Evolutionary conservation across 2,329 filamentous ascomycete species (phyloP).

Genomic region (Apiospora saccharicola): DNA sequence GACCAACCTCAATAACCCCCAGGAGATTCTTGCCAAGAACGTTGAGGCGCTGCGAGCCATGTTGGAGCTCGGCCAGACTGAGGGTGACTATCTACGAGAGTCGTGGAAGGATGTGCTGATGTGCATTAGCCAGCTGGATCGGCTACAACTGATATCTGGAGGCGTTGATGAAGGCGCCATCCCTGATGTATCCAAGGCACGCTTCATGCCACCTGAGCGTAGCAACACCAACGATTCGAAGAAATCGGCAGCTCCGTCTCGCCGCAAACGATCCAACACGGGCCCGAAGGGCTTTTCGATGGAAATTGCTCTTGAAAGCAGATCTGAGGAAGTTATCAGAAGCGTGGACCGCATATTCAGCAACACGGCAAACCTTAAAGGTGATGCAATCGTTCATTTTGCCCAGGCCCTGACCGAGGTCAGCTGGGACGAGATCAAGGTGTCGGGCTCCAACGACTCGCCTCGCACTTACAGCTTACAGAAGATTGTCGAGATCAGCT

Average conservation of each 20-base stretch:
- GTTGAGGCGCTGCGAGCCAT: constrained; percentile 92
- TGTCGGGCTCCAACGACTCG: constrained; percentile 93
- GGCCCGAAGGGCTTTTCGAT: constrained; percentile 71
- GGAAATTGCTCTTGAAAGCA: constrained; percentile 90
- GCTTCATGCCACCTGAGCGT: constrained; percentile 69
- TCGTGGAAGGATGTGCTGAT: constrained; percentile 97
- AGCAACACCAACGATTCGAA: constrained; percentile 64
- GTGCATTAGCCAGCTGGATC: constrained; percentile 94
- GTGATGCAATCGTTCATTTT: constrained; percentile 95
- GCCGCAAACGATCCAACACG: constrained; percentile 61
- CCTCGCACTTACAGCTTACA: constrained; percentile 97
- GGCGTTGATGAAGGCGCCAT: constrained; percentile 93
- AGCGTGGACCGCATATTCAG: constrained; percentile 96
- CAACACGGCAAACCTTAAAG: constrained; percentile 90
- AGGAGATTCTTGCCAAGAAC: constrained; percentile 95
- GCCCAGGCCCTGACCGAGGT: constrained; percentile 92
- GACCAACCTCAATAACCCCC: constrained; percentile 94
- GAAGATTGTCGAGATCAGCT: constrained; percentile 98
- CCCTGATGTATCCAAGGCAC: constrained; percentile 88
- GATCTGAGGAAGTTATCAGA: constrained; percentile 91
- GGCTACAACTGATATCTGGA: constrained; percentile 91
- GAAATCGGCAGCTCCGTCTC: constrained; percentile 70
- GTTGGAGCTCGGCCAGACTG: constrained; percentile 89
- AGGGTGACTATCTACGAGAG: constrained; percentile 86
- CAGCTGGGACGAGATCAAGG: constrained; percentile 99